These are phyloP conservation scores for Rhynchosporium graminicola DNA, from an alignment of 2,329 filamentous ascomycete genomes.

Conservation along the genomic window DNA sequence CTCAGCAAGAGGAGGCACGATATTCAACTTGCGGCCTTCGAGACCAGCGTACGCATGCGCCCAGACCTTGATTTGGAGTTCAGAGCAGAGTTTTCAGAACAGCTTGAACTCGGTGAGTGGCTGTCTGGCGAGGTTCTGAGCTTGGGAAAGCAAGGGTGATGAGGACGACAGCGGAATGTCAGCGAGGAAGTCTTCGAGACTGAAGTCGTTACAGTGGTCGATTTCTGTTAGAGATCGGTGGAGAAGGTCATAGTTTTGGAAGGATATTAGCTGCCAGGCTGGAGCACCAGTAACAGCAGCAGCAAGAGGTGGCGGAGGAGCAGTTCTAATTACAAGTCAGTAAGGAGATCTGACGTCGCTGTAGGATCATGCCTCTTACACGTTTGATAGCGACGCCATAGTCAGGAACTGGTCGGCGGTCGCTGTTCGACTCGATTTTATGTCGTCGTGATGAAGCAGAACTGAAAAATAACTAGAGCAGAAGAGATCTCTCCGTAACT, in stretches of 20 bases:
- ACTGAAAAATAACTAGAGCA: too few species aligned
- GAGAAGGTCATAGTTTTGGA: background rate
- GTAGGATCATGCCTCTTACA: too few species aligned
- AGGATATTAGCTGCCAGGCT: background rate
- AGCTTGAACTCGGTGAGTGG: background rate
- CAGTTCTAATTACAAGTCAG: too few species aligned
- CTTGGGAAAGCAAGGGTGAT: background rate
- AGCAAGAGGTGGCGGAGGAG: too few species aligned
- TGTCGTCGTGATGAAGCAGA: too few species aligned
- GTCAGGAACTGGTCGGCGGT: too few species aligned
- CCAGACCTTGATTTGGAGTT: conserved; percentile 2
- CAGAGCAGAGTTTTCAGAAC: conserved; percentile 1
- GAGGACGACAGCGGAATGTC: background rate
- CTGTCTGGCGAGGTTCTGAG: background rate
- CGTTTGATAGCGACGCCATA: too few species aligned
- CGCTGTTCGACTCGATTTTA: too few species aligned
- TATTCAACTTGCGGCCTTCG: background rate
- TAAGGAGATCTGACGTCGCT: too few species aligned
- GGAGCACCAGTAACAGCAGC: background rate
- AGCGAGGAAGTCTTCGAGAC: background rate
- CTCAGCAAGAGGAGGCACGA: background rate
- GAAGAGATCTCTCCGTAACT: too few species aligned
- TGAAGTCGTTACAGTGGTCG: background rate
- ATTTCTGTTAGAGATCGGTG: background rate
- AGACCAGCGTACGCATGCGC: background rate